Base-by-base conservation (phyloP, 2,329 filamentous ascomycete species). In the Coniella vitis region DNA sequence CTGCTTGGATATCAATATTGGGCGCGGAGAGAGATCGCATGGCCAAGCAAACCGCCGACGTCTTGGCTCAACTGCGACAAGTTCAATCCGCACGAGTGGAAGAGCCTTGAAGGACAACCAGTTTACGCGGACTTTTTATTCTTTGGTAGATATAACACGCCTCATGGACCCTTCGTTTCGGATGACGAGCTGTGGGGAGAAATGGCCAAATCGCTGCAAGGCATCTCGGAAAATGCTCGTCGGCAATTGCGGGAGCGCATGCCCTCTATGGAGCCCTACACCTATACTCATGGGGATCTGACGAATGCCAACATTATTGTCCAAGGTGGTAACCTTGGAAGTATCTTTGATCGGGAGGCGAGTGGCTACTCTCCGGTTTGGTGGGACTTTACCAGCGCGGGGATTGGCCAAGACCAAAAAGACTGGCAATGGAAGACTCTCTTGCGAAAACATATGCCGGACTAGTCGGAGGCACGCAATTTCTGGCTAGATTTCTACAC, bases 251-350 rank as follows among this genome's bases (percentile, higher is more conserved):
- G 34, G 13, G 4, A 13, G 34, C 34, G 34, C 12, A 36, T 36
- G 34, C 34, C 34, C 14, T 5, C 34, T 12, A 16, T 16, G 5
- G 34, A n/a, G 36, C 36, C 36, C 19, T 38, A 61, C 41, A 62
- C 63, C n/a, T 69, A 69, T 53, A 69, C 65, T 1, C 65, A 71
- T 44, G 60, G 60, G 9, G 65, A 71, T 48, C 56, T 70, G 5
- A 62, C 59, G 12, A 55, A 56, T 31, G 56, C 60, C 5, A 70
- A 70, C 42, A 67, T 71, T 42, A 68, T 71, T 45, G 34, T 36
- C 34, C 55, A 64, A 7, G 54, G 65, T 49, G 63, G 63, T 14
- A 57, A 60, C 37, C 49, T 70, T n/a, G 58, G 60, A 9, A 66
- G 62, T 19, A 66, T 69, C 32, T 56, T 71, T 53, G 65, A 70